These are phyloP conservation scores for Paraglomus brasilianum DNA, from an alignment of 192 early-diverging fungal species.

Conservation along the genomic window DNA sequence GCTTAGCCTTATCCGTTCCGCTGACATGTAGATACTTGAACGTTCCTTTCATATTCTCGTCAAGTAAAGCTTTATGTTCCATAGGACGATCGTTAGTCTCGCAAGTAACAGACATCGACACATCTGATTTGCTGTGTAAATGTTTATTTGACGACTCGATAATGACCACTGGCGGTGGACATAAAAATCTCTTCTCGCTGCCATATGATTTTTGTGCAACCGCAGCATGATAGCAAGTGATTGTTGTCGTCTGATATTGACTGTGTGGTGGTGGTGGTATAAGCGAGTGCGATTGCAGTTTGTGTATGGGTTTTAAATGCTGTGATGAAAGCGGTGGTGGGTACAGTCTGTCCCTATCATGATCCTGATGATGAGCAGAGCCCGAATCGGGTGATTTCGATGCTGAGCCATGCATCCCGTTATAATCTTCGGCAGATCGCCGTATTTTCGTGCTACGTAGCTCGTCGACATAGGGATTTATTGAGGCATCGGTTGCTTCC, in stretches of 20 bases:
- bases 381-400: constrained; percentile 27
- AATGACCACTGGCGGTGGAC: constrained; percentile 72
- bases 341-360: background rate
- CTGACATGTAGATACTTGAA: constrained; percentile 80
- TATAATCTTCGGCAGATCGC: constrained; percentile 42
- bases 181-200: constrained; percentile 82
- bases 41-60: constrained; percentile 56
- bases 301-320: background rate
- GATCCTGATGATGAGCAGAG: constrained; percentile 27
- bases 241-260: constrained; percentile 59
- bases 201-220: constrained; percentile 96
- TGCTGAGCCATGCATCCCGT: constrained; percentile 30
- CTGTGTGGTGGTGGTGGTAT: background rate
- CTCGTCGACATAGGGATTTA: constrained; percentile 38
- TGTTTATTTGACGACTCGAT: constrained; percentile 46
- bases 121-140: constrained; percentile 53
- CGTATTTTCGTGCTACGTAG: constrained; percentile 46
- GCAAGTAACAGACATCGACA: constrained; percentile 62
- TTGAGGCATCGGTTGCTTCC: constrained; percentile 26
- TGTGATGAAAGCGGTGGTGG: constrained; percentile 9
- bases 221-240: constrained; percentile 76
- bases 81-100: constrained; percentile 47
- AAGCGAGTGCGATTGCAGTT: constrained; percentile 17
- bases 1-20: constrained; percentile 77
- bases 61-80: constrained; percentile 49